phyloP scores from a whole-genome alignment of 2,329 filamentous ascomycete species.

The Aspergillus caelatus region DNA sequence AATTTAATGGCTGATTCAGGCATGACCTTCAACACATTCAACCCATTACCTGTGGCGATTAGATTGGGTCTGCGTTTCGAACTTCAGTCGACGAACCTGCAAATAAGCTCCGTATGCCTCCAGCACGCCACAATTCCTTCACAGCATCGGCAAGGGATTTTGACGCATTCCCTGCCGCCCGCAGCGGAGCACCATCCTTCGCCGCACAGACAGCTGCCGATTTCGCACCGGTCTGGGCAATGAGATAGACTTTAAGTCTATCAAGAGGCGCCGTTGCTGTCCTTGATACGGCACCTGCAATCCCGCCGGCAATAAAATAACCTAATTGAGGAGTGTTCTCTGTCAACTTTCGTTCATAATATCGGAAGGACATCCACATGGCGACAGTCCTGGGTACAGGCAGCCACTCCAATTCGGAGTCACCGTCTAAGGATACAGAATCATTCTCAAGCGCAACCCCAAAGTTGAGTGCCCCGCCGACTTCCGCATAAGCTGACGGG shows the following conservation, averaged over 20 bases:
- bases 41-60: conserved; percentile 72
- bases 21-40: conserved; percentile 98
- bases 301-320: conserved; percentile 95
- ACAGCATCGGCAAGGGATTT: conserved; percentile 73
- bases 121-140: conserved; percentile 79
- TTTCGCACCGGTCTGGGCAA: conserved; percentile 77
- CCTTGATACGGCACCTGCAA: conserved; percentile 91
- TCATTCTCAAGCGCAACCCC: conserved; percentile 33
- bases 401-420: conserved; percentile 46
- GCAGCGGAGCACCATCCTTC: conserved; percentile 69
- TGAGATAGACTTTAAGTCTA: conserved; percentile 94
- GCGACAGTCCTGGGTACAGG: conserved; percentile 44
- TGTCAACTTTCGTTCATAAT: conserved; percentile 50
- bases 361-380: conserved; percentile 48
- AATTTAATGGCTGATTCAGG: conserved; percentile 98
- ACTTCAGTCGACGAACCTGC: conserved; percentile 66
- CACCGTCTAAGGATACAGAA: conserved; percentile 34
- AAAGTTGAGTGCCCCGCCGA: conserved; percentile 27
- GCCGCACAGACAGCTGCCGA: conserved; percentile 64
- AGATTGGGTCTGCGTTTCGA: conserved; percentile 14
- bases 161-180: conserved; percentile 66
- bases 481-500: conserved; percentile 38
- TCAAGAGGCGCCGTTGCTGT: conserved; percentile 96
- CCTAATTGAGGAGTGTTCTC: conserved; percentile 62
- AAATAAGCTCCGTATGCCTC: conserved; percentile 87